Evolutionary conservation across 345 rosid genomes (phyloP), one percentile per base, ranked within the genome.

Genomic region (Eucalyptus regnans): DNA sequence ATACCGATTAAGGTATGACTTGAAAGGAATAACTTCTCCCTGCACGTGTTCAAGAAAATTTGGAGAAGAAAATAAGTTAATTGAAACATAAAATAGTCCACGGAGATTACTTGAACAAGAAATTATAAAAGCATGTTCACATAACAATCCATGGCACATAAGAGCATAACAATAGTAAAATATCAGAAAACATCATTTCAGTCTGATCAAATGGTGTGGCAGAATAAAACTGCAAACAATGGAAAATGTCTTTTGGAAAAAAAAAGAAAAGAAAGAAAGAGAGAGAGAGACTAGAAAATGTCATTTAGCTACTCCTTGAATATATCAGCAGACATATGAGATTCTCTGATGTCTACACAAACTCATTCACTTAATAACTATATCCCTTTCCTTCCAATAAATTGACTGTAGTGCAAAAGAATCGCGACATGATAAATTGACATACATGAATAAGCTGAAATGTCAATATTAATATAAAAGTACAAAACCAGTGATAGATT

Each of bases 11-110:
- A 97, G 99, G 93, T 87, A 97, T 84, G 93, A 91, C 92, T 95
- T 98, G 92, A 98, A 98, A 91, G 99, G 99, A 89, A 90, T 6
- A 76, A 96, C 93, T 90, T 97, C 99, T 54, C 95, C 97, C 99
- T 98, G 89, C 33, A 51, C 37, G 66, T 87, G 51, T 25, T 22
- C 50, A 87, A 87, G 20, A 54, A 37, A 64, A 27, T 37, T 87
- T 56, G 71, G 18, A 48, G 56, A 20, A 76, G 48, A 41, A 76
- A 41, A 64, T 16, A 14, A 20, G 48, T 76, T 76, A 3, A 76
- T 76, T 20, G 48, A 37, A 37, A 76, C 48, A 76, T 11, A 41
- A 76, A 31, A 76, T 76, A 76, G 84, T 23, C 48, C 84, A 20
- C 2, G 9, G 48, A 76, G 14, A 76, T 76, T 41, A 41, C 84